A percentile compares a stretch with the other conserved stretches of the same genome.
These are phyloP conservation scores for Calonectria honghensis DNA, from an alignment of 2,329 filamentous ascomycete species.

Conservation along the genomic window DNA sequence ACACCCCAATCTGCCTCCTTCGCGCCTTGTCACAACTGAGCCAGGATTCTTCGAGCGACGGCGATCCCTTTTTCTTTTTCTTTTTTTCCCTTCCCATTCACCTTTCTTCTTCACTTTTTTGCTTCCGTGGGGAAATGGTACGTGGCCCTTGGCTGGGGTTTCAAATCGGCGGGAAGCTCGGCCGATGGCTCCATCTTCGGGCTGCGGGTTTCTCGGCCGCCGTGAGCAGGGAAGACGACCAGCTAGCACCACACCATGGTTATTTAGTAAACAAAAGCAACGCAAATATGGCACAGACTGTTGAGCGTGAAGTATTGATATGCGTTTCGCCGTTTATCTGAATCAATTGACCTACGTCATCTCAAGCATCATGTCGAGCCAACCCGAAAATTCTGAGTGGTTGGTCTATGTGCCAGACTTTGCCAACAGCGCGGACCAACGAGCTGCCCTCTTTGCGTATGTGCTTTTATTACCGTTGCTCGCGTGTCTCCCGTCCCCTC, in stretches of 20 bases:
- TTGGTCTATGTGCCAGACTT: slow-evolving; percentile 29
- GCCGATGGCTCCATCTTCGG: slow-evolving; percentile 13
- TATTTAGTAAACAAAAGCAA: slow-evolving; percentile 16
- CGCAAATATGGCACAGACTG: not conserved
- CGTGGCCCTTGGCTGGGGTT: slow-evolving; percentile 2
- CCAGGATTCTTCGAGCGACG: not conserved
- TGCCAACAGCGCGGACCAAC: slow-evolving; percentile 1
- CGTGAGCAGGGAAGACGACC: not conserved
- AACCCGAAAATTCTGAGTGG: slow-evolving; percentile 32
- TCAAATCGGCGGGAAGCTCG: slow-evolving; percentile 17
- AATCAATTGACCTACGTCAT: slow-evolving; percentile 15
- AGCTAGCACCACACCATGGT: slow-evolving; percentile 2
- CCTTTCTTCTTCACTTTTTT: not conserved
- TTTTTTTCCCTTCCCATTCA: not conserved
- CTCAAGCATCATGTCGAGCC: slow-evolving; percentile 13
- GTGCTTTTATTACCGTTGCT: not conserved
- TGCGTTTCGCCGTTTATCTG: not conserved
- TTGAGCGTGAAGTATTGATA: not conserved
- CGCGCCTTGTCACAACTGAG: not conserved
- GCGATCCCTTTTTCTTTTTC: not conserved
- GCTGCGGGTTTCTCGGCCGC: slow-evolving; percentile 29
- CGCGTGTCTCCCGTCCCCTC: not conserved
- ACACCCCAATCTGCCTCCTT: not conserved
- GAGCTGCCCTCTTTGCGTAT: slow-evolving; percentile 18
- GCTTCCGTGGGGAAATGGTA: slow-evolving; percentile 5